Evolutionary conservation across 2,329 filamentous ascomycete genomes (phyloP).

Genomic region (Mycogone perniciosa): DNA sequence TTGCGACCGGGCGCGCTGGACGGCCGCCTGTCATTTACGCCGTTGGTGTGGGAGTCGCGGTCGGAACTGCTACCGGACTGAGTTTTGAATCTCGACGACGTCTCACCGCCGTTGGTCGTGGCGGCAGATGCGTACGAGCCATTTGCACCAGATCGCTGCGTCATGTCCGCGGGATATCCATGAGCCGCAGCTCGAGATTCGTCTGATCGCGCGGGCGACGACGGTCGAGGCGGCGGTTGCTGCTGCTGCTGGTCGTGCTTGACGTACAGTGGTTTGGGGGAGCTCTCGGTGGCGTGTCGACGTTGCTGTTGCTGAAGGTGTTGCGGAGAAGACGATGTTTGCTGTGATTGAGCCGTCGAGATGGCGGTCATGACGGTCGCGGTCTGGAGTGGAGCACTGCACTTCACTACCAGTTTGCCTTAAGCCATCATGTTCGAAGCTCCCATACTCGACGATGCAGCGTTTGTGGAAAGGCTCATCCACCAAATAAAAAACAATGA

Average conservation of each 20-base stretch:
- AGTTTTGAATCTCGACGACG: constrained; percentile 24
- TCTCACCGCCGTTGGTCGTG: constrained; percentile 25
- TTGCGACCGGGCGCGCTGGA: constrained; percentile 42
- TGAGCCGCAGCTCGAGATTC: constrained; percentile 16
- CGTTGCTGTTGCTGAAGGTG: constrained; percentile 15
- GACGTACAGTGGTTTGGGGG: constrained; percentile 17
- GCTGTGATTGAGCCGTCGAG: constrained; percentile 12
- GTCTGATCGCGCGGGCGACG: constrained; percentile 20
- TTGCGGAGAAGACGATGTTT: constrained; percentile 10
- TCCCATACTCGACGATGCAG: constrained; percentile 5
- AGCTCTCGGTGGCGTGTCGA: constrained; percentile 17
- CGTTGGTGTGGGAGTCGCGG: constrained; percentile 23
- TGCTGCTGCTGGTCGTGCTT: constrained; percentile 8
- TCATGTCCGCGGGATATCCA: constrained; percentile 25
- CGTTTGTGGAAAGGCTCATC: background rate
- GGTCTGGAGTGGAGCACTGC: constrained; percentile 12
- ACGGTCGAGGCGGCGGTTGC: constrained; percentile 16
- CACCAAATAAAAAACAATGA: background rate
- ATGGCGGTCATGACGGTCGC: constrained; percentile 15
- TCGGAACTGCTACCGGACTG: constrained; percentile 24
- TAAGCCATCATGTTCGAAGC: constrained; percentile 10
- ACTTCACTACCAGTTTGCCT: background rate
- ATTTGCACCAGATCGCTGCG: constrained; percentile 27
- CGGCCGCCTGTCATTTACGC: constrained; percentile 33
- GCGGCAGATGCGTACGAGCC: constrained; percentile 23